Evolutionary conservation across 768 basidiomycete genomes (phyloP).

Genomic region (Leccinum imitatum): DNA sequence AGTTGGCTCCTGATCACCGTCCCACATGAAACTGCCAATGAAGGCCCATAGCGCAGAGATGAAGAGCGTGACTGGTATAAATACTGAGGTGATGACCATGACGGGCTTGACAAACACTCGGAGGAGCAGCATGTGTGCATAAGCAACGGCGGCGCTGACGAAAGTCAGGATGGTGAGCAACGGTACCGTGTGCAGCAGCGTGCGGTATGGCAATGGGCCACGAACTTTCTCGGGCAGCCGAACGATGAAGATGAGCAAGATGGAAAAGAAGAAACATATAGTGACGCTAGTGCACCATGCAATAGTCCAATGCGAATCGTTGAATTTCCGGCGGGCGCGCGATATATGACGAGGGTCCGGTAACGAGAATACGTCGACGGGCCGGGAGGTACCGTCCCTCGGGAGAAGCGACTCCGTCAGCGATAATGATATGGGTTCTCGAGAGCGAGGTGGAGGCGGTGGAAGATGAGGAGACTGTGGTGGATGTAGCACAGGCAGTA

Average conservation of each 20-base stretch:
- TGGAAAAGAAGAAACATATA: slow-evolving; percentile 58
- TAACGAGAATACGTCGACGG: slow-evolving; percentile 70
- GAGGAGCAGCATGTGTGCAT: slow-evolving; percentile 72
- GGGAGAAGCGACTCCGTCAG: slow-evolving; percentile 81
- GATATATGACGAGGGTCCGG: slow-evolving; percentile 74
- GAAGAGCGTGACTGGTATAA: slow-evolving; percentile 71
- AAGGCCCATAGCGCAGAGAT: slow-evolving; percentile 81
- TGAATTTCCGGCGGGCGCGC: slow-evolving; percentile 64
- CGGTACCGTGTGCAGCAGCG: slow-evolving; percentile 75
- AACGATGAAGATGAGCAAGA: slow-evolving; percentile 65
- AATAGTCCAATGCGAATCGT: slow-evolving; percentile 72
- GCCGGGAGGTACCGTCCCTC: slow-evolving; percentile 62
- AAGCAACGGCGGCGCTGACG: slow-evolving; percentile 67
- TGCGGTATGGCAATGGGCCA: slow-evolving; percentile 55
- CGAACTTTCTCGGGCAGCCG: slow-evolving; percentile 36
- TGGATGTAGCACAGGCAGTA: slow-evolving; percentile 33
- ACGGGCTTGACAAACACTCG: slow-evolving; percentile 83
- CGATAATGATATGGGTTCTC: slow-evolving; percentile 54
- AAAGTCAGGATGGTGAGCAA: slow-evolving; percentile 71
- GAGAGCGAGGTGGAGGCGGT: slow-evolving; percentile 42
- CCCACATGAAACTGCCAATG: slow-evolving; percentile 72
- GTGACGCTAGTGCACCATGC: slow-evolving; percentile 61
- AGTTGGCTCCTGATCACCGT: slow-evolving; percentile 53
- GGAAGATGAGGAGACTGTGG: slow-evolving; percentile 38
- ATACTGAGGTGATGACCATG: slow-evolving; percentile 73